A percentile compares a stretch with the other conserved stretches of the same genome.
These are phyloP conservation scores for Spiraea crenata DNA, from an alignment of 331 rosid genomes.

Conservation along the genomic window DNA sequence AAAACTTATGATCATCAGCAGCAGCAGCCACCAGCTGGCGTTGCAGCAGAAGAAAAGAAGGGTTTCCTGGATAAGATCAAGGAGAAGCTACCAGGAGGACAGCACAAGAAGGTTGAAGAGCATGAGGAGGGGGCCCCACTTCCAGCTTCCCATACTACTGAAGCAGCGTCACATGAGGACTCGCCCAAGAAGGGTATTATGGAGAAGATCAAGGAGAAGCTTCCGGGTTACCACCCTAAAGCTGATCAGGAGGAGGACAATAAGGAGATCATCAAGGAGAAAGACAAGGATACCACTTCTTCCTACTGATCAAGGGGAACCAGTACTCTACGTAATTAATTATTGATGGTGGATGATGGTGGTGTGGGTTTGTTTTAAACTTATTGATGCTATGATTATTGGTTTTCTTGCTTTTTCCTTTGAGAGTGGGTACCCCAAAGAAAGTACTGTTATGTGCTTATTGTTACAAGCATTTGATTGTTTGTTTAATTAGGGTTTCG, in stretches of 20 bases:
- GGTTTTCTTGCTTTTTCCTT: too few relatives aligned
- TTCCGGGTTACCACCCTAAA: conserved; percentile 82
- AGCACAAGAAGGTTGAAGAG: conserved; percentile 68
- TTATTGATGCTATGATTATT: too few relatives aligned
- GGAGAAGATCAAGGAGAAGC: conserved; percentile 87
- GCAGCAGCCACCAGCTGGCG: neutral
- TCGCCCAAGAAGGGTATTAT: conserved; percentile 90
- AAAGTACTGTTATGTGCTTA: too few relatives aligned
- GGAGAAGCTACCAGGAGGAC: conserved; percentile 83
- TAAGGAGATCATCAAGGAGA: conserved; percentile 31
- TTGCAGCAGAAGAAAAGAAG: conserved; percentile 89
- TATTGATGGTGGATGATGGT: too few relatives aligned
- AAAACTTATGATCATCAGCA: conserved; percentile 7
- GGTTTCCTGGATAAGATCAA: conserved; percentile 79
- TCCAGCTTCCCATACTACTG: conserved; percentile 9
- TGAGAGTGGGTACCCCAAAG: too few relatives aligned
- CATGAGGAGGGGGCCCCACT: neutral
- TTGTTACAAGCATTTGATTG: too few relatives aligned
- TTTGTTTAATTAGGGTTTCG: neutral
- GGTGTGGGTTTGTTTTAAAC: conserved; percentile 13
- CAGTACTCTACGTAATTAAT: too few relatives aligned
- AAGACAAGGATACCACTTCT: conserved; percentile 21
- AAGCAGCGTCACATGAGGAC: conserved; percentile 59
- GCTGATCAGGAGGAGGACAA: conserved; percentile 65
- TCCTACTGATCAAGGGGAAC: conserved; percentile 15